Base-by-base conservation (phyloP, 495 filamentous ascomycete genomes). In the Tuber microsphaerosporum region DNA sequence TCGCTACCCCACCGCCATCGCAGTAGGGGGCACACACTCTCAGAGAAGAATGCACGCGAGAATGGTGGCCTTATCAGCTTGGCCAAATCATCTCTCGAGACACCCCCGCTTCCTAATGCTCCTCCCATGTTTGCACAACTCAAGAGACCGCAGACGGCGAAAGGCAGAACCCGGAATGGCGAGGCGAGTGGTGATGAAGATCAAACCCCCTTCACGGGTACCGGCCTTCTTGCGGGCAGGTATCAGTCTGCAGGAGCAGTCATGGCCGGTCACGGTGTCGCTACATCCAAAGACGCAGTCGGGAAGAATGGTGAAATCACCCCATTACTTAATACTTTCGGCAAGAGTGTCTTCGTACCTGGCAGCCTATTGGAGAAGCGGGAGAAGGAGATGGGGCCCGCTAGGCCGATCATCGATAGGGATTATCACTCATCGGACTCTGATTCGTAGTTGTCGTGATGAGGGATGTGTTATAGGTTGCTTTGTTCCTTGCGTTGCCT, bases 301-400 rank as follows among this genome's bases (percentile, higher is more conserved):
- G 79, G 76, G 19, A 79, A 71, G 71, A 82, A 82, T 26, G 81
- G 80, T 14, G 74, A 79, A 16, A 75, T 78, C 56, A 79, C 61
- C 16, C 76, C 80, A 20, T 65, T 82, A 48, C 10, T 82, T n/a
- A 70, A 76, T 70, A 10, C 75, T 14, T 70, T 71, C 1, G 45
- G 44, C 8, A 73, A 71, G 48, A 80, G 80, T 56, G 71, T 82
- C 51, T 82, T 82, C 20, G 77, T 9, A 14, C 81, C 80, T 9
- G 81, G 81, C 16, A 82, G 80, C 34, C 71, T 82, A 41, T 72
- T 82, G 73, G 80, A 82, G 37, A 76, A 80, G 46, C 75, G 80
- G 42, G 81, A 82, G 73, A 79, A 77, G 61, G 80, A 82, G 69
- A 43, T 75, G 68, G 81, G 81, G 1, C 69, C 73, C 68, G 8